A percentile compares a stretch with the other conserved stretches of the same genome.
phyloP scores from a whole-genome alignment of 176 grass and related monocot species.

The Thalia dealbata region DNA sequence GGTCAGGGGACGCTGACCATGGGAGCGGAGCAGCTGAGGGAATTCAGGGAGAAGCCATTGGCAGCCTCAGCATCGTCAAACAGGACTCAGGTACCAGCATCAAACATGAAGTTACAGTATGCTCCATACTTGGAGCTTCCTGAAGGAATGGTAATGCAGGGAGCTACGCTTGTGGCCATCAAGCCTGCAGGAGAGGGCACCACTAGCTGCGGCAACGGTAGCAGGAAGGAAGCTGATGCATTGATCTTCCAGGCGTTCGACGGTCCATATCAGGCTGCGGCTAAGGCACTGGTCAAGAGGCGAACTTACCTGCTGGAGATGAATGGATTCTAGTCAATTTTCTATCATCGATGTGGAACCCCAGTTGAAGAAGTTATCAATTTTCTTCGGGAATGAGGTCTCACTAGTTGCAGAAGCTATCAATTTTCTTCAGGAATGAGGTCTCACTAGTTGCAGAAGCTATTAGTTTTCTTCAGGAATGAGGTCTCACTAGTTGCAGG shows the following conservation, averaged over 20 bases:
- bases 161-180: constrained; percentile 62
- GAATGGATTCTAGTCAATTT: constrained; percentile 84
- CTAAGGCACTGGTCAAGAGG: constrained; percentile 41
- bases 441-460: background rate
- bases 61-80: constrained; percentile 36
- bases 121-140: constrained; percentile 56
- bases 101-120: constrained; percentile 81
- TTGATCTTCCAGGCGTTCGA: constrained; percentile 46
- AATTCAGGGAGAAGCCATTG: constrained; percentile 60
- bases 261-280: constrained; percentile 51
- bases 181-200: constrained; percentile 50
- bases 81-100: constrained; percentile 65
- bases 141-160: constrained; percentile 53
- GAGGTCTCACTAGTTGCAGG: background rate
- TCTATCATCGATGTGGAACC: no score
- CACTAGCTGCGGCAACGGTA: constrained; percentile 20
- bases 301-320: constrained; percentile 77
- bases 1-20: constrained; percentile 56
- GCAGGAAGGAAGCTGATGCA: constrained; percentile 53
- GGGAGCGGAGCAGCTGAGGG: constrained; percentile 45
- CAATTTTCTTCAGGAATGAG: constrained; percentile 4
- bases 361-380: no score
- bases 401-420: no score
- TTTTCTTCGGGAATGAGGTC: no score
- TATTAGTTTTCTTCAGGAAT: constrained; percentile 1